Evolutionary conservation across 768 basidiomycete genomes (phyloP), one percentile per base, ranked within the genome.

Genomic region (Dioszegia aurantiaca): DNA sequence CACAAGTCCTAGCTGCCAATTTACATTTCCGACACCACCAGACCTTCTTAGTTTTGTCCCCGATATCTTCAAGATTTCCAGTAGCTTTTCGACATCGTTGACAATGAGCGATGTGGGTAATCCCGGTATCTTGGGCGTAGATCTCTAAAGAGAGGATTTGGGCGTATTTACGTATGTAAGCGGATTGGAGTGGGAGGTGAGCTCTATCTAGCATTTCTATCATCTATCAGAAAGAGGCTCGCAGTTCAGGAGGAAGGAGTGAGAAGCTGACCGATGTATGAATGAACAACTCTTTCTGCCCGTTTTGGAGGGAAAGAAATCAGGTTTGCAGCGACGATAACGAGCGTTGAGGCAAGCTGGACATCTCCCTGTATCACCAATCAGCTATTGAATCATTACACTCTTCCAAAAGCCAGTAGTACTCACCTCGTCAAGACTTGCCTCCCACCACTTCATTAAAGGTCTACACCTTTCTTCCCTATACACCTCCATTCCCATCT

Each of bases 11-110:
- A 19, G 71, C 71, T 10, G 58, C 59, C 12, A 60, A 30, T 45
- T 54, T 60, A 53, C 71, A 73, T 33, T 51, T 41, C 49, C 64
- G 66, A 57, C 71, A 73, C 62, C 62, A 70, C 68, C 71, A 73
- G 42, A 70, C 67, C 16, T 39, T 51, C 54, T 59, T 68, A 11
- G 53, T 65, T 27, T 59, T 52, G 4, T 56, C 44, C 19, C 62
- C 64, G 16, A 67, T 67, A 57, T 73, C 71, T 40, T 71, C 69
- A 33, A 70, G 31, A 12, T 58, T 47, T 5, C 68, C 71, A 1
- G 69, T 70, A 3, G 69, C 56, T 41, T 64, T 66, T 12, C 62
- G 56, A 52, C 71, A 73, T 49, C 56, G 19, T 19, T 53, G 43
- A 49, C 71, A 73, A 27, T 61, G 59, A 10, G 61, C 33, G 21